These are phyloP conservation scores for Groenewaldozyma tartarivorans DNA, from an alignment of 805 yeast species.

Conservation along the genomic window DNA sequence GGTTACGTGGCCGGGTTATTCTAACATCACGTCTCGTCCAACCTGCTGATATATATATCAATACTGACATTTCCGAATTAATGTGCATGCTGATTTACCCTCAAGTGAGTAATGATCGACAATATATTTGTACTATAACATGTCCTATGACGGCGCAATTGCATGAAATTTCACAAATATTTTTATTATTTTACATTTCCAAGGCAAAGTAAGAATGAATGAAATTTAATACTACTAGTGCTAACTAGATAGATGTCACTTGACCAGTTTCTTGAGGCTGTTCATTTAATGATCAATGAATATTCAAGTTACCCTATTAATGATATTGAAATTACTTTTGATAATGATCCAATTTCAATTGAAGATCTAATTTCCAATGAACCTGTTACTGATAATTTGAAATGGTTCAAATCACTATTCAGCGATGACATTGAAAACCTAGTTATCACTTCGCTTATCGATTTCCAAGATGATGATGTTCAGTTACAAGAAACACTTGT, in stretches of 20 bases:
- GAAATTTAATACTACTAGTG: neutral
- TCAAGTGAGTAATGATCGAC: too few relatives aligned
- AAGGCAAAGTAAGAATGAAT: neutral
- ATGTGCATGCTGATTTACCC: too few relatives aligned
- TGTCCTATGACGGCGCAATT: too few relatives aligned
- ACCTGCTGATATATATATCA: too few relatives aligned
- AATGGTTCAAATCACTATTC: neutral
- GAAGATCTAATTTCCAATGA: neutral
- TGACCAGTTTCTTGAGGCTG: neutral
- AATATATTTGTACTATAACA: too few relatives aligned
- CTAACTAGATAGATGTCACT: neutral
- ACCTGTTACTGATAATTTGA: neutral
- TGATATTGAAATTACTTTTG: neutral
- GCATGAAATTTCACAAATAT: too few relatives aligned
- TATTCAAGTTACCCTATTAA: neutral
- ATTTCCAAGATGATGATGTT: slow-evolving; percentile 30
- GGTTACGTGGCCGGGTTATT: too few relatives aligned
- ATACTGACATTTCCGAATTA: too few relatives aligned
- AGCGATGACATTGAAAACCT: slow-evolving; percentile 7
- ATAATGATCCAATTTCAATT: slow-evolving; percentile 6
- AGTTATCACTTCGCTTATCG: slow-evolving; percentile 7
- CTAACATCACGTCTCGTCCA: too few relatives aligned
- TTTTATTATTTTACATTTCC: too few relatives aligned
- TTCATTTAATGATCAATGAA: neutral
- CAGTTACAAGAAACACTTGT: slow-evolving; percentile 62